Evolutionary conservation across 2,329 filamentous ascomycete genomes (phyloP).

Genomic region (Hypoxylon sp.): DNA sequence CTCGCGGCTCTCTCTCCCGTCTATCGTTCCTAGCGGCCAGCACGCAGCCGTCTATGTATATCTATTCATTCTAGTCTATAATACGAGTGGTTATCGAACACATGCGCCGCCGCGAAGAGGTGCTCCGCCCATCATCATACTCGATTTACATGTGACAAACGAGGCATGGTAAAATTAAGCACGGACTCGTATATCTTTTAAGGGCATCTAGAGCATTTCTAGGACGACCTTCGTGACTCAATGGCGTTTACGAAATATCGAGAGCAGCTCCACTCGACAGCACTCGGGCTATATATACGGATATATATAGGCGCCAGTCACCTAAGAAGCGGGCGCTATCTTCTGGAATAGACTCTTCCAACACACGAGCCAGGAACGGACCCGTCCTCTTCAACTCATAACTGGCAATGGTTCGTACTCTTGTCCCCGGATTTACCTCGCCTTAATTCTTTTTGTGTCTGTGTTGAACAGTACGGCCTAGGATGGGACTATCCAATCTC

Average conservation of each 20-base stretch:
- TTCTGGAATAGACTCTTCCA: conserved; percentile 15
- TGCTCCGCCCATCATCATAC: background rate
- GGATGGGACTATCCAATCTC: background rate
- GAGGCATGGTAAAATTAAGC: background rate
- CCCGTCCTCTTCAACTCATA: conserved; percentile 1
- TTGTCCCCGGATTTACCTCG: background rate
- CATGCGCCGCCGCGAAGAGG: background rate
- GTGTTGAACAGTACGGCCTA: background rate
- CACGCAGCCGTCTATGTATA: conserved; percentile 2
- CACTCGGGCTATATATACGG: conserved; percentile 22
- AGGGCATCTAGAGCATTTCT: background rate
- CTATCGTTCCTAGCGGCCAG: conserved; percentile 10
- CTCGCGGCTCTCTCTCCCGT: conserved; percentile 7
- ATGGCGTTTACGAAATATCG: conserved; percentile 8
- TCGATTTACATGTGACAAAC: background rate
- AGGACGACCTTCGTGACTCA: too few relatives aligned
- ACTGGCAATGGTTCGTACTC: background rate
- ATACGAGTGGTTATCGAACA: background rate
- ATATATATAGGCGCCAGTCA: conserved; percentile 11
- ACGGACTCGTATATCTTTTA: background rate
- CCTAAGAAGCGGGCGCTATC: conserved; percentile 23
- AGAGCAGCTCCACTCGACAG: conserved; percentile 25
- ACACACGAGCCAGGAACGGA: conserved; percentile 11
- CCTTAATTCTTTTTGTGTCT: background rate
- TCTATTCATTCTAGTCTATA: too few relatives aligned